A percentile compares a stretch with the other conserved stretches of the same genome.
Evolutionary conservation across 495 filamentous ascomycete species (phyloP).

Genomic region (Mytilinidion resinicola): DNA sequence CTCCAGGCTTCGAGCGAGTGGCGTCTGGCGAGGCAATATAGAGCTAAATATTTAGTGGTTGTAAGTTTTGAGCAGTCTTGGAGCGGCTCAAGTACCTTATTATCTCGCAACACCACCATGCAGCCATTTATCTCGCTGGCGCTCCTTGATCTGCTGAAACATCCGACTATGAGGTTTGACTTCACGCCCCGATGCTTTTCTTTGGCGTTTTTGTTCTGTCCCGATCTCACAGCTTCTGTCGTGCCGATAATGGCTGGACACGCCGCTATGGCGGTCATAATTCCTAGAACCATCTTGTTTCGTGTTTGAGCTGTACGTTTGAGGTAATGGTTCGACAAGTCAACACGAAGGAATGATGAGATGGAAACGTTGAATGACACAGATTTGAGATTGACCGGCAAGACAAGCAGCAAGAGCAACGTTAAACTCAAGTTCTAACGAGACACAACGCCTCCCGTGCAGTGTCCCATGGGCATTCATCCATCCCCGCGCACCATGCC

Average conservation of each 20-base stretch:
- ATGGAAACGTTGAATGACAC: too few species aligned
- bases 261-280: slow-evolving; percentile 44
- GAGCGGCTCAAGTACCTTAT: slow-evolving; percentile 30
- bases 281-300: slow-evolving; percentile 28
- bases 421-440: too few species aligned
- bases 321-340: background rate
- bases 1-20: slow-evolving; percentile 29
- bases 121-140: slow-evolving; percentile 39
- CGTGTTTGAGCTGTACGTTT: background rate
- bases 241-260: slow-evolving; percentile 48
- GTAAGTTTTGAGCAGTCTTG: slow-evolving; percentile 6
- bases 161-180: slow-evolving; percentile 44
- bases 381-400: too few species aligned
- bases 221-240: slow-evolving; percentile 45
- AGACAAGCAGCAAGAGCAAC: too few species aligned
- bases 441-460: too few species aligned
- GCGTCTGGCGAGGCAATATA: slow-evolving; percentile 32
- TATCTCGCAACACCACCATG: slow-evolving; percentile 42
- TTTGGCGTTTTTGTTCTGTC: slow-evolving; percentile 41
- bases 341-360: background rate
- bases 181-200: slow-evolving; percentile 47
- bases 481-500: too few species aligned
- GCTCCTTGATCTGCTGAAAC: slow-evolving; percentile 34
- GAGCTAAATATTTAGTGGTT: slow-evolving; percentile 24
- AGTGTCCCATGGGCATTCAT: too few species aligned